Base-by-base conservation (phyloP, 2,329 filamentous ascomycete species). In the Plectosphaerella sp. region DNA sequence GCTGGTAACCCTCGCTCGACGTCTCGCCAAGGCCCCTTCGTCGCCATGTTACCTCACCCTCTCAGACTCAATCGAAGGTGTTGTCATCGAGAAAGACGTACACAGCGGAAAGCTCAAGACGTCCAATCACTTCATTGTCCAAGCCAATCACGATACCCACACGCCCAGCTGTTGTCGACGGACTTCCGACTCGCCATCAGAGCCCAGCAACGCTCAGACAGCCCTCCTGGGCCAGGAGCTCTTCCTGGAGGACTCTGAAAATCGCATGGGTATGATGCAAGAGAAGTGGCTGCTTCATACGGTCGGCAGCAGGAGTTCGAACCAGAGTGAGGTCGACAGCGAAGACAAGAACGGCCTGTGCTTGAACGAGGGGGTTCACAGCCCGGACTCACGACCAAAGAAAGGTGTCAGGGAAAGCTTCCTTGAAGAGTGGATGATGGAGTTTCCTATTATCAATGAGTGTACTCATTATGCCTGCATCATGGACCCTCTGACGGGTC, bases 1-100 rank as follows among this genome's bases (percentile, higher is more conserved):
- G 25, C 22, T 54, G 14, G 37, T 28, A 1, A 36, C 18, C 3
- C 20, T 20, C 20, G 53, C 35, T 12, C 42, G 45, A 24, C 41
- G 36, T 36, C 59, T 82, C 1, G 65, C 72, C 3, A 54, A 55
- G 0, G 61, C 67, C 3, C 69, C 65, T 1, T 77, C 76, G 1
- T 77, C 81, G 15, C 78, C 79, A 2, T 80, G 78, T 37, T 86
- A 85, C 58, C 58, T 85, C 2, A 76, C 77, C 28, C 74, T 84
- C 55, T 77, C 78, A 56, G 72, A 81, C 46, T 78, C 78, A 0
- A 50, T 54, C 0, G 64, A 70, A 45, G 75, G 75, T 2, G 62
- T 73, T 1, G 68, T 78, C 1, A 67, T 86, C 46, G 80, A 84
- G 57, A 84, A 85, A 59, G 81, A 85, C 58, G 70, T 75, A 50